A percentile compares a stretch with the other conserved stretches of the same genome.
These are phyloP conservation scores for Gaertneriomyces semiglobifer DNA, from an alignment of 192 early-diverging fungal species.

Conservation along the genomic window DNA sequence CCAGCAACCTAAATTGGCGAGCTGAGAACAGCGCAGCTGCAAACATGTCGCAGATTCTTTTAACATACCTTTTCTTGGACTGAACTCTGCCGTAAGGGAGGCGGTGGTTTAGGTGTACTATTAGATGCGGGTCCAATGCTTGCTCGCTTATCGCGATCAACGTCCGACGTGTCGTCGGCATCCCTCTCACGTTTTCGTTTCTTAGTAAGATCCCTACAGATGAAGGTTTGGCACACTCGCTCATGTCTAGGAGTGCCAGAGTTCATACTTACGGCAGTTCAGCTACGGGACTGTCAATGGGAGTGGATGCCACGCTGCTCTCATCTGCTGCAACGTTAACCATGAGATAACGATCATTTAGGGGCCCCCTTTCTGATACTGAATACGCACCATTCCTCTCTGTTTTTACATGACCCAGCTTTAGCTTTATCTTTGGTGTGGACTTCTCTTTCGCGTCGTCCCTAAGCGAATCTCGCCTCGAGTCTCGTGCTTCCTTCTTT, in stretches of 20 bases:
- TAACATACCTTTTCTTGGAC: neutral
- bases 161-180: slow-evolving; percentile 11
- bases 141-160: slow-evolving; percentile 13
- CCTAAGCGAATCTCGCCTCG: neutral
- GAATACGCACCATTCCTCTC: neutral
- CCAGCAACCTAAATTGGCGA: neutral
- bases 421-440: slow-evolving; percentile 2
- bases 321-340: neutral
- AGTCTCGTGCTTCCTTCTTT: neutral
- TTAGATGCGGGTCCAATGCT: neutral
- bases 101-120: neutral
- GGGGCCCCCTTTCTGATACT: neutral
- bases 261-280: too few species aligned
- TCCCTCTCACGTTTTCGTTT: slow-evolving; percentile 26
- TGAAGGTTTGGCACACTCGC: neutral
- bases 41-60: neutral
- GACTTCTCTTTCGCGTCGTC: neutral
- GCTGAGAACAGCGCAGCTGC: neutral
- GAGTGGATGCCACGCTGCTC: neutral
- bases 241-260: neutral
- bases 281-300: neutral
- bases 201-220: slow-evolving; percentile 15
- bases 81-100: neutral
- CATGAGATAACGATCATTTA: too few species aligned
- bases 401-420: neutral